phyloP scores from a whole-genome alignment of 2,329 filamentous ascomycete species.

The Cytospora paraplurivora region DNA sequence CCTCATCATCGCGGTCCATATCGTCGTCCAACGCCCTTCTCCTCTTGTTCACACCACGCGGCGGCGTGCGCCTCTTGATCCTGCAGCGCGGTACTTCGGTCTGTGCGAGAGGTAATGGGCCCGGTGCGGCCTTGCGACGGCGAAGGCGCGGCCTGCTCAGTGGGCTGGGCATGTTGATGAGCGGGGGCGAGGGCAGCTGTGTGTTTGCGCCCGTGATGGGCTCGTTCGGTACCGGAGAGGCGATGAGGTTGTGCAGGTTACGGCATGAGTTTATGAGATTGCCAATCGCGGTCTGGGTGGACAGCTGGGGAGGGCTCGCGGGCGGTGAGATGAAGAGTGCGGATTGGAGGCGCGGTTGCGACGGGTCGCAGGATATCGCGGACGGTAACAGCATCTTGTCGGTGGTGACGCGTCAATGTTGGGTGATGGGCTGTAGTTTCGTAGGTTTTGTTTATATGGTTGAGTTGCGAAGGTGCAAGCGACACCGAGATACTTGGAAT shows the following conservation, averaged over 20 bases:
- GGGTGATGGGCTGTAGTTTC: neutral
- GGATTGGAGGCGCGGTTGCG: slow-evolving; percentile 51
- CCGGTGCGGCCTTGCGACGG: slow-evolving; percentile 42
- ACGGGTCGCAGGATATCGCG: slow-evolving; percentile 59
- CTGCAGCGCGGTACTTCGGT: slow-evolving; percentile 33
- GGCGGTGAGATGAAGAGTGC: slow-evolving; percentile 61
- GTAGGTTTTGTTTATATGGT: neutral
- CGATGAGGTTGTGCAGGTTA: slow-evolving; percentile 61
- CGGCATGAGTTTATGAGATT: slow-evolving; percentile 63
- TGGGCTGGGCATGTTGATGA: slow-evolving; percentile 52
- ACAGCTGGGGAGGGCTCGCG: slow-evolving; percentile 54
- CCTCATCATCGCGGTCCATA: slow-evolving; percentile 43
- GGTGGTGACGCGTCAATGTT: slow-evolving; percentile 10
- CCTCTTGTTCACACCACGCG: slow-evolving; percentile 56
- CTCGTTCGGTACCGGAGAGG: slow-evolving; percentile 40
- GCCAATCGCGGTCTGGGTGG: slow-evolving; percentile 50
- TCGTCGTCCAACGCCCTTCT: slow-evolving; percentile 52
- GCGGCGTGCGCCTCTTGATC: slow-evolving; percentile 54
- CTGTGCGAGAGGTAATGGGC: slow-evolving; percentile 34
- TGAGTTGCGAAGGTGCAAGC: neutral
- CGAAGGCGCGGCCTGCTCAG: slow-evolving; percentile 58
- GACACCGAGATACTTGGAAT: slow-evolving; percentile 5
- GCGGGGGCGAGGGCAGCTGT: slow-evolving; percentile 57
- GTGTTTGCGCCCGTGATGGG: slow-evolving; percentile 42
- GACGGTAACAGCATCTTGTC: slow-evolving; percentile 59